A percentile compares a stretch with the other conserved stretches of the same genome.
phyloP scores from a whole-genome alignment of 768 basidiomycete species.

The Astraeus odoratus region DNA sequence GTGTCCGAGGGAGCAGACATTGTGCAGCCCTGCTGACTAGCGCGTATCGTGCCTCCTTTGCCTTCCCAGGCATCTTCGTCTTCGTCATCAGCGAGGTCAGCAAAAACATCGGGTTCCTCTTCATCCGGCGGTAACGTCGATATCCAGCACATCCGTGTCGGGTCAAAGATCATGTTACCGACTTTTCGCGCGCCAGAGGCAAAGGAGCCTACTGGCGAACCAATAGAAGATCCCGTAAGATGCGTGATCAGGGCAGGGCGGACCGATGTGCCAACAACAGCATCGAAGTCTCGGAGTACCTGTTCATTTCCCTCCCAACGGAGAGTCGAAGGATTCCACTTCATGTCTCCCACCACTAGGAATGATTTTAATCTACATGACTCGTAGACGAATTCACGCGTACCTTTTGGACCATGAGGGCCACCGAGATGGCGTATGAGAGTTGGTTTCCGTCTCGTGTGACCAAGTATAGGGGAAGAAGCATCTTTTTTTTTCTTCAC shows the following conservation, averaged over 20 bases:
- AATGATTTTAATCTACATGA: conserved; percentile 11
- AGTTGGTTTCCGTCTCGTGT: conserved; percentile 70
- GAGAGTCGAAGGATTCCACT: conserved; percentile 84
- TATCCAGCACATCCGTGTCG: conserved; percentile 91
- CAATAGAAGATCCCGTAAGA: conserved; percentile 79
- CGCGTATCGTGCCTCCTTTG: conserved; percentile 76
- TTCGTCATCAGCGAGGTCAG: conserved; percentile 87
- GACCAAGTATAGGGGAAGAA: conserved; percentile 37
- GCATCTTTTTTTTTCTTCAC: conserved; percentile 51
- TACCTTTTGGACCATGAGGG: conserved; percentile 65
- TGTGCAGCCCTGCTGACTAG: conserved; percentile 36
- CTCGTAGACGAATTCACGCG: conserved; percentile 13
- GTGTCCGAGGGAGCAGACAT: conserved; percentile 21
- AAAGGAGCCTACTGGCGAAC: conserved; percentile 70
- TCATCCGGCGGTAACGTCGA: conserved; percentile 79
- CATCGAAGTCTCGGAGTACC: conserved; percentile 84
- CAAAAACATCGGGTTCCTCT: conserved; percentile 94
- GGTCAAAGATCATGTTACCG: conserved; percentile 98
- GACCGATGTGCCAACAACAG: conserved; percentile 68
- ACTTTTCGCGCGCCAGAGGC: conserved; percentile 81
- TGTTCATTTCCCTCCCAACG: conserved; percentile 99
- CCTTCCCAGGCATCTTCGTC: conserved; percentile 65
- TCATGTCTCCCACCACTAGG: conserved; percentile 94
- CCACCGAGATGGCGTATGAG: conserved; percentile 82
- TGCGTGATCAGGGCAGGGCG: conserved; percentile 96